Percentiles rank a stretch among this genome's conserved stretches.
phyloP scores from a whole-genome alignment of 768 basidiomycete genomes.

The Boletellus ananiceps region DNA sequence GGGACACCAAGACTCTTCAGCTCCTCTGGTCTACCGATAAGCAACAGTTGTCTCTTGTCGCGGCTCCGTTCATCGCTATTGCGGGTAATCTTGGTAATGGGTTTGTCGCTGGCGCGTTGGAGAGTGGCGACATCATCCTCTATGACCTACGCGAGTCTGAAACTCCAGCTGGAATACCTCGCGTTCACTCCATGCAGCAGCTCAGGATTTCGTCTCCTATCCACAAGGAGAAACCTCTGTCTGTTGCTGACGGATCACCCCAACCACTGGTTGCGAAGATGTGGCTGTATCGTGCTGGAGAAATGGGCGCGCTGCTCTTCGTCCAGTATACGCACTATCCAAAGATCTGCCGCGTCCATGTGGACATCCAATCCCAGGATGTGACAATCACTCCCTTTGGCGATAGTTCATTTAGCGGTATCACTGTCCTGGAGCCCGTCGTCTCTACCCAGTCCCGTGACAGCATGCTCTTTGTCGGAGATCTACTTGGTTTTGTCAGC shows the following conservation, averaged over 20 bases:
- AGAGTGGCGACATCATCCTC: constrained; percentile 54
- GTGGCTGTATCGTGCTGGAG: constrained; percentile 14
- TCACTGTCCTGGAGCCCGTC: constrained; percentile 46
- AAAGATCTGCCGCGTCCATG: constrained; percentile 47
- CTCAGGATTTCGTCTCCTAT: constrained; percentile 37
- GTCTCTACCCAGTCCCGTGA: constrained; percentile 39
- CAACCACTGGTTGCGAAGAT: constrained; percentile 12
- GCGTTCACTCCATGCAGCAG: constrained; percentile 21
- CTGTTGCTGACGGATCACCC: background rate
- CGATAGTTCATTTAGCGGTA: constrained; percentile 44
- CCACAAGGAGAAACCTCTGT: constrained; percentile 8
- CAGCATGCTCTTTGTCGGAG: constrained; percentile 56
- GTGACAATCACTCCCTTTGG: constrained; percentile 45
- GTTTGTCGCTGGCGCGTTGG: constrained; percentile 45
- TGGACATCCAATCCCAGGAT: constrained; percentile 30
- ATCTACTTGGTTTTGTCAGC: constrained; percentile 58
- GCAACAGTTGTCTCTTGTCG: constrained; percentile 31
- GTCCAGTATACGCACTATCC: constrained; percentile 47
- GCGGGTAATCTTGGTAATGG: constrained; percentile 40
- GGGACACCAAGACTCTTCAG: constrained; percentile 53
- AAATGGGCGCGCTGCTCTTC: constrained; percentile 33
- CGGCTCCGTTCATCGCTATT: constrained; percentile 51
- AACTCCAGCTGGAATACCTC: constrained; percentile 5
- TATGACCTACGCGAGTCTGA: constrained; percentile 44
- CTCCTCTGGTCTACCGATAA: constrained; percentile 62